Conservation (phyloP, 2,329 filamentous ascomycete genomes). For the Didymella segeticola region DNA sequence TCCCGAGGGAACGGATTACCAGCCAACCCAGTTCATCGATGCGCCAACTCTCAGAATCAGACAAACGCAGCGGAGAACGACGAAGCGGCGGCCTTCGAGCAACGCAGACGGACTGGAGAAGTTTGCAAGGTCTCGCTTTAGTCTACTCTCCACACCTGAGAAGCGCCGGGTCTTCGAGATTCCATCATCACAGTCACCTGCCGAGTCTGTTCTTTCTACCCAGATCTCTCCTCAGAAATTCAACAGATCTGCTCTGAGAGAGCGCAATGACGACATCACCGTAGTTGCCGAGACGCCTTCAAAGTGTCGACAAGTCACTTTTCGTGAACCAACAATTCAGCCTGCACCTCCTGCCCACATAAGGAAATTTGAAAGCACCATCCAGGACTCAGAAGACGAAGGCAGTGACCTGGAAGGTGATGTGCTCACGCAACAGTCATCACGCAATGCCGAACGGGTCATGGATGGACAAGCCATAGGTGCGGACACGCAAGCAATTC, state of each 20-base stretch:
- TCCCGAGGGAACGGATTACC: conserved; percentile 33
- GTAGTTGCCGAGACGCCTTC: conserved; percentile 34
- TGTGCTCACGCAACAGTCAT: not conserved
- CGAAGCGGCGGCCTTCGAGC: not conserved
- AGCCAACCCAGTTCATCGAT: conserved; percentile 39
- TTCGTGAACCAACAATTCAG: conserved; percentile 23
- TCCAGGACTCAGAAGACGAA: conserved; percentile 46
- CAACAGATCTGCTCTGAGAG: conserved; percentile 23
- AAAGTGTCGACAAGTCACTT: conserved; percentile 40
- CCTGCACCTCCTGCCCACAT: conserved; percentile 22
- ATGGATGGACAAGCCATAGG: conserved; percentile 20
- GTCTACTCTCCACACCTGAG: conserved; percentile 43
- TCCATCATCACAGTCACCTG: conserved; percentile 46
- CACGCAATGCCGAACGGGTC: not conserved
- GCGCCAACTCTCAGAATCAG: conserved; percentile 23
- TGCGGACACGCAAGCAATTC: conserved; percentile 35
- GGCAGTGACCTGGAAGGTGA: conserved; percentile 33
- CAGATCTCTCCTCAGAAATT: conserved; percentile 31
- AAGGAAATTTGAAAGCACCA: conserved; percentile 37
- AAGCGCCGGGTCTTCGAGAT: conserved; percentile 41
- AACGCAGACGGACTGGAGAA: conserved; percentile 1
- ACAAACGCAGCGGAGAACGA: conserved; percentile 12
- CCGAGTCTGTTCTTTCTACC: conserved; percentile 39
- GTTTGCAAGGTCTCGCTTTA: conserved; percentile 28
- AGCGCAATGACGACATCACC: conserved; percentile 18